Conservation (phyloP, 2,329 filamentous ascomycete species). For the Curvularia hawaiiensis region DNA sequence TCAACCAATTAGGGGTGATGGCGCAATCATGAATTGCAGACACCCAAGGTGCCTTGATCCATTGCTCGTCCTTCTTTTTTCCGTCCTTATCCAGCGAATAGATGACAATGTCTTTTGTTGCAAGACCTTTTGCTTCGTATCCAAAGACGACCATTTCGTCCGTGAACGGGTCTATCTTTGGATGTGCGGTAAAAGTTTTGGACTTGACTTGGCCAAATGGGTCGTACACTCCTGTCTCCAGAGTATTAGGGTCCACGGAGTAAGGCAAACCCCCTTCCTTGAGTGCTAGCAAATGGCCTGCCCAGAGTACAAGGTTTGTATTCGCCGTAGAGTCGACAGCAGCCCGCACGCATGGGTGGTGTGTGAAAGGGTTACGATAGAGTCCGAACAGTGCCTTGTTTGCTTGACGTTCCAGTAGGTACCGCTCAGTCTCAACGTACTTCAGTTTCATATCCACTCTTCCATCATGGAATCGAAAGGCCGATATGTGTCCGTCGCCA, state of each 20-base stretch:
- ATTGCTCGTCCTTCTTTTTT: neutral
- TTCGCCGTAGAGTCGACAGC: neutral
- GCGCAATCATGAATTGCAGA: neutral
- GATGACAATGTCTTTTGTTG: neutral
- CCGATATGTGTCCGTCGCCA: neutral
- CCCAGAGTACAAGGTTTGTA: neutral
- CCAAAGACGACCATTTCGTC: neutral
- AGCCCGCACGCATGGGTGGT: conserved; percentile 1
- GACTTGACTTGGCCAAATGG: conserved; percentile 1
- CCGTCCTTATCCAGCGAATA: neutral
- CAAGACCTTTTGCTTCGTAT: conserved; percentile 41
- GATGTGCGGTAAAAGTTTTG: neutral
- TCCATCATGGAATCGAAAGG: neutral
- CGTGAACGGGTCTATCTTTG: neutral
- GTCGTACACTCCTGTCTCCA: neutral
- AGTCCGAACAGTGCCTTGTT: neutral
- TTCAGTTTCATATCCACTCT: neutral
- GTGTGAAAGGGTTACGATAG: neutral
- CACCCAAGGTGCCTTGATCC: neutral
- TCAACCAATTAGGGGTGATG: neutral
- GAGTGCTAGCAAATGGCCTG: neutral
- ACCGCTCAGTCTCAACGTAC: neutral
- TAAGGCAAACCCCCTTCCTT: neutral
- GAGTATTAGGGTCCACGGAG: neutral
- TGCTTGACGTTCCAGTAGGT: neutral